Conservation (phyloP, 2,329 filamentous ascomycete genomes). For the Fusarium paranaense region DNA sequence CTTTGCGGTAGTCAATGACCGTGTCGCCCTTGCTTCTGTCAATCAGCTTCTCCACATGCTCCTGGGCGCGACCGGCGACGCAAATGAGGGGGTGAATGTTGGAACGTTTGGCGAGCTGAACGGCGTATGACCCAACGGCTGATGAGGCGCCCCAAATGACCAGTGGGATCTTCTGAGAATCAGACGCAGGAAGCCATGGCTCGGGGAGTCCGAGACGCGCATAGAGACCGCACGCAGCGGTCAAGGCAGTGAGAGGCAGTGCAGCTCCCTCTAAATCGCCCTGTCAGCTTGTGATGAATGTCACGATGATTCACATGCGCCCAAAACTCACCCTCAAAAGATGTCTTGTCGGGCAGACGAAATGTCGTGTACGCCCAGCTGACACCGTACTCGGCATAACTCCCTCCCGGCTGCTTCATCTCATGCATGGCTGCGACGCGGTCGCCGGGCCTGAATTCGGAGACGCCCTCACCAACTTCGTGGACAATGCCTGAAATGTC, state of each 20-base stretch:
- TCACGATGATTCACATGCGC: not conserved
- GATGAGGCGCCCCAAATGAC: constrained; percentile 32
- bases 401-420: constrained; percentile 17
- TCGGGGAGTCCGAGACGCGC: constrained; percentile 3
- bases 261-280: constrained; percentile 13
- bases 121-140: constrained; percentile 21
- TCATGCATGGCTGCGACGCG: constrained; percentile 32
- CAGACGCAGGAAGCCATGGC: not conserved
- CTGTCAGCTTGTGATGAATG: not conserved
- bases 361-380: constrained; percentile 25
- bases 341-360: constrained; percentile 7
- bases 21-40: constrained; percentile 19
- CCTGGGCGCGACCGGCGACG: constrained; percentile 21
- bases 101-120: constrained; percentile 18
- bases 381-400: constrained; percentile 30
- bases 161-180: not conserved
- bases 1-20: constrained; percentile 29
- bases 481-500: constrained; percentile 17
- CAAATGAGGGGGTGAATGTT: constrained; percentile 32
- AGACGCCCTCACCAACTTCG: constrained; percentile 15
- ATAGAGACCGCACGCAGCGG: constrained; percentile 22
- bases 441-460: constrained; percentile 25
- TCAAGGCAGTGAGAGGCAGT: constrained; percentile 17
- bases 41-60: constrained; percentile 19
- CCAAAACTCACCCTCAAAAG: constrained; percentile 5